phyloP scores from a whole-genome alignment of 2,329 filamentous ascomycete species.

The Pseudogymnoascus sp. region DNA sequence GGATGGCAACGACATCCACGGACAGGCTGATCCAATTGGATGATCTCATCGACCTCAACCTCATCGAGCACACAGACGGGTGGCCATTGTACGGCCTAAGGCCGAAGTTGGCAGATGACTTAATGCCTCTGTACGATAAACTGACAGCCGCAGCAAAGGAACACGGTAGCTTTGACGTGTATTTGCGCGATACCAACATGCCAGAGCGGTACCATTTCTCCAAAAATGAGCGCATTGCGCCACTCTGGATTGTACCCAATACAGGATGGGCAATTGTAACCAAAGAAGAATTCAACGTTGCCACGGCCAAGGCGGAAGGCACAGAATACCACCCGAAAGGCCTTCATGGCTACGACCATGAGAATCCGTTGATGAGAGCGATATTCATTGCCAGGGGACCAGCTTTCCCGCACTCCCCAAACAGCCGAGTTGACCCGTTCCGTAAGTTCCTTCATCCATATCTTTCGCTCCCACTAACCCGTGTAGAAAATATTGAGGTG shows the following conservation, averaged over 20 bases:
- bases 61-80: slow-evolving; percentile 80
- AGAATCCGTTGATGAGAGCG: slow-evolving; percentile 90
- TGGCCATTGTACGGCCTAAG: slow-evolving; percentile 91
- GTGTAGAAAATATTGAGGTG: slow-evolving; percentile 79
- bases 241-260: slow-evolving; percentile 88
- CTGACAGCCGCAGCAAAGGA: slow-evolving; percentile 49
- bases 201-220: slow-evolving; percentile 87
- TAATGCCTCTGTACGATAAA: slow-evolving; percentile 60
- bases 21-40: slow-evolving; percentile 81
- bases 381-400: slow-evolving; percentile 91
- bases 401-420: slow-evolving; percentile 78
- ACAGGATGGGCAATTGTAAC: slow-evolving; percentile 88
- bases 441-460: slow-evolving; percentile 49
- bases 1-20: slow-evolving; percentile 89
- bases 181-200: slow-evolving; percentile 81
- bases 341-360: slow-evolving; percentile 89
- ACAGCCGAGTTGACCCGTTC: slow-evolving; percentile 72
- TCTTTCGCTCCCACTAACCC: background rate
- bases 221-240: slow-evolving; percentile 81
- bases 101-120: slow-evolving; percentile 60
- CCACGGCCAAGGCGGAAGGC: slow-evolving; percentile 55
- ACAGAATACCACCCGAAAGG: slow-evolving; percentile 71
- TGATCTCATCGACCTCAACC: slow-evolving; percentile 69
- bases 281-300: slow-evolving; percentile 69
- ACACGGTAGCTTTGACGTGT: slow-evolving; percentile 69